phyloP scores from a whole-genome alignment of 352 stramenopile genomes.

The Phytophthora pini region DNA sequence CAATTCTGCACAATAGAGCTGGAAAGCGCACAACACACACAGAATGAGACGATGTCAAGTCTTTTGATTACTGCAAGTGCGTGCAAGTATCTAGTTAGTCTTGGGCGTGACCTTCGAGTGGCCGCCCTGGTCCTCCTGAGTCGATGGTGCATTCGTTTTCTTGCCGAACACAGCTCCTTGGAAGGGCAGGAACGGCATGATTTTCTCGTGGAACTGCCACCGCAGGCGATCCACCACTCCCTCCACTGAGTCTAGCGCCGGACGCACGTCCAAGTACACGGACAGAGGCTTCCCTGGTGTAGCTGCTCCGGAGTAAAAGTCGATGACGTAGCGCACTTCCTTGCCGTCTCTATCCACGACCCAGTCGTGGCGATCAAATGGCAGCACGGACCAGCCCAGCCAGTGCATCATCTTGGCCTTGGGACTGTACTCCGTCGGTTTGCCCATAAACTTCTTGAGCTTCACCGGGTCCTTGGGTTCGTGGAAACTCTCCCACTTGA shows the following conservation, averaged over 20 bases:
- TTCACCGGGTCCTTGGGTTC: slow-evolving; percentile 70
- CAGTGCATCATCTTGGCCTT: slow-evolving; percentile 94
- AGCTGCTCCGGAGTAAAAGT: slow-evolving; percentile 98
- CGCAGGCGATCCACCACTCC: slow-evolving; percentile 76
- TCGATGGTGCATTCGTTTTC: slow-evolving; percentile 4
- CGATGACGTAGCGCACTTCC: slow-evolving; percentile 98
- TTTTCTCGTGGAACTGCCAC: slow-evolving; percentile 84
- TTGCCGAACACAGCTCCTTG: slow-evolving; percentile 52
- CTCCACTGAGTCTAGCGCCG: slow-evolving; percentile 93
- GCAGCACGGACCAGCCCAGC: slow-evolving; percentile 90
- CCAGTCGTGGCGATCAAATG: slow-evolving; percentile 99
- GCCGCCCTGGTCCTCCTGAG: slow-evolving; percentile 14
- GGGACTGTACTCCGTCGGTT: slow-evolving; percentile 94
- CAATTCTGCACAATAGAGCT: background rate
- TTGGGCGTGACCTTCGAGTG: slow-evolving; percentile 53
- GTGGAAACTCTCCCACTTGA: slow-evolving; percentile 91
- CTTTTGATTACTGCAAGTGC: slow-evolving; percentile 1
- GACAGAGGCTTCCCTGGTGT: slow-evolving; percentile 81
- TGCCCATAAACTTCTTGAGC: slow-evolving; percentile 95
- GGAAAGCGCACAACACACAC: slow-evolving; percentile 3
- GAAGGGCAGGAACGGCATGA: slow-evolving; percentile 77
- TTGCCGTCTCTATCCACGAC: slow-evolving; percentile 92
- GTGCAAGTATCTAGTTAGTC: slow-evolving; percentile 26
- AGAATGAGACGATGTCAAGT: slow-evolving; percentile 11
- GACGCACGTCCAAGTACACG: slow-evolving; percentile 97